Conservation (phyloP, 1,139 yeast genomes). For the Debaryomyces subglobosus region DNA sequence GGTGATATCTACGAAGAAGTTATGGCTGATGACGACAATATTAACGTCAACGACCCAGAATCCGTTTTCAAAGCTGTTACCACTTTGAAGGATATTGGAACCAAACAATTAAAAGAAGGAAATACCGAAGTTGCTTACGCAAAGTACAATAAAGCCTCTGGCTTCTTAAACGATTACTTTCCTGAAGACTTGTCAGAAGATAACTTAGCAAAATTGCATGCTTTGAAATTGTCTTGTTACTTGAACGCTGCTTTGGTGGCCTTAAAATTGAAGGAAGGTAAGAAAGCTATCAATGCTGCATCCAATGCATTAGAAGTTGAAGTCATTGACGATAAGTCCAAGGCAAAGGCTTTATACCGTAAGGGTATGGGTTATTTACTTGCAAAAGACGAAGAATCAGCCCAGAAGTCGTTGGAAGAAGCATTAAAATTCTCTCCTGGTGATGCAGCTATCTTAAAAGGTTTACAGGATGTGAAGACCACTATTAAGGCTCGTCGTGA, state of each 20-base stretch:
- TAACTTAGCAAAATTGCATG: conserved; percentile 50
- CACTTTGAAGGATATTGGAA: conserved; percentile 77
- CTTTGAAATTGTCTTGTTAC: conserved; percentile 61
- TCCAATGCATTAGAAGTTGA: conserved; percentile 67
- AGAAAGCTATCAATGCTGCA: conserved; percentile 61
- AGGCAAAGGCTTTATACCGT: conserved; percentile 85
- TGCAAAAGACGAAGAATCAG: conserved; percentile 70
- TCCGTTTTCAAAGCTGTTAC: conserved; percentile 69
- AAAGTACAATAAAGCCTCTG: conserved; percentile 73
- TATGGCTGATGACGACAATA: conserved; percentile 70
- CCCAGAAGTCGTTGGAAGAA: conserved; percentile 63
- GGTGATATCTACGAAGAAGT: conserved; percentile 85
- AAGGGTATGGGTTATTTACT: conserved; percentile 75
- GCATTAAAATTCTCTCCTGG: conserved; percentile 70
- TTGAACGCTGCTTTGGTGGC: conserved; percentile 80
- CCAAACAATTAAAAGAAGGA: conserved; percentile 68
- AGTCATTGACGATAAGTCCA: conserved; percentile 63
- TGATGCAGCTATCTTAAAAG: conserved; percentile 75
- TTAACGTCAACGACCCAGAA: conserved; percentile 61
- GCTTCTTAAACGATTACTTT: conserved; percentile 69
- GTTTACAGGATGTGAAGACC: conserved; percentile 62
- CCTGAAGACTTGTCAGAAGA: conserved; percentile 70
- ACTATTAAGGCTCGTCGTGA: conserved; percentile 57
- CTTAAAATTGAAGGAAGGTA: conserved; percentile 61
- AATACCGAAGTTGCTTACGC: conserved; percentile 56